Percentiles rank a stretch among this genome's conserved stretches.
phyloP scores from a whole-genome alignment of 2,329 filamentous ascomycete genomes.

The Ceratocystis eucalypticola region DNA sequence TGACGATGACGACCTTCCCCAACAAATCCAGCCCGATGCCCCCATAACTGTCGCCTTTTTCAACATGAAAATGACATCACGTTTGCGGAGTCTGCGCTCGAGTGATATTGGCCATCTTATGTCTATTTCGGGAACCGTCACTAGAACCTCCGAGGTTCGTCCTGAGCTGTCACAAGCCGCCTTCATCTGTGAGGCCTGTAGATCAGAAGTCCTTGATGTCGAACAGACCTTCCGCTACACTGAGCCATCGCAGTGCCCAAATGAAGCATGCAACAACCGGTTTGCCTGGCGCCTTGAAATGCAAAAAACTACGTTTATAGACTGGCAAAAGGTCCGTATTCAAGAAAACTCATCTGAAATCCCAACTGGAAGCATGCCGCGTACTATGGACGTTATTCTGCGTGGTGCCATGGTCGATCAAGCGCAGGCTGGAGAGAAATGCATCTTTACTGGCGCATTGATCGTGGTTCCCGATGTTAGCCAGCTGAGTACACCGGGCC shows the following conservation, averaged over 20 bases:
- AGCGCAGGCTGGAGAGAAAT: slow-evolving; percentile 94
- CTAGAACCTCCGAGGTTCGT: slow-evolving; percentile 88
- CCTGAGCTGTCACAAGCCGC: slow-evolving; percentile 87
- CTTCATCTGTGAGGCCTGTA: slow-evolving; percentile 81
- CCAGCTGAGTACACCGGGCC: slow-evolving; percentile 79
- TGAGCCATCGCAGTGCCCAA: slow-evolving; percentile 91
- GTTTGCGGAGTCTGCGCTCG: slow-evolving; percentile 74
- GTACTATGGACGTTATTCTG: slow-evolving; percentile 93
- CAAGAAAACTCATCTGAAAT: slow-evolving; percentile 99
- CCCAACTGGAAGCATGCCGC: slow-evolving; percentile 93
- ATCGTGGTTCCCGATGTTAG: slow-evolving; percentile 97
- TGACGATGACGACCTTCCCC: slow-evolving; percentile 39
- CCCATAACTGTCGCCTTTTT: slow-evolving; percentile 88
- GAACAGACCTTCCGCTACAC: slow-evolving; percentile 98
- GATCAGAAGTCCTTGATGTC: slow-evolving; percentile 71
- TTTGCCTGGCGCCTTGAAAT: slow-evolving; percentile 95
- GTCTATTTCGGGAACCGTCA: slow-evolving; percentile 93
- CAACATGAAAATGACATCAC: slow-evolving; percentile 75
- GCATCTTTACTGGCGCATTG: slow-evolving; percentile 88
- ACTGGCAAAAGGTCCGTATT: slow-evolving; percentile 97
- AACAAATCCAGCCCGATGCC: slow-evolving; percentile 55
- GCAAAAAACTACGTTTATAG: slow-evolving; percentile 89
- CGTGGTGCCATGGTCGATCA: slow-evolving; percentile 95
- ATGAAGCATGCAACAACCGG: slow-evolving; percentile 73
- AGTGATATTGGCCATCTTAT: slow-evolving; percentile 83